Conservation (phyloP, 2,329 filamentous ascomycete genomes). For the Septoria linicola region DNA sequence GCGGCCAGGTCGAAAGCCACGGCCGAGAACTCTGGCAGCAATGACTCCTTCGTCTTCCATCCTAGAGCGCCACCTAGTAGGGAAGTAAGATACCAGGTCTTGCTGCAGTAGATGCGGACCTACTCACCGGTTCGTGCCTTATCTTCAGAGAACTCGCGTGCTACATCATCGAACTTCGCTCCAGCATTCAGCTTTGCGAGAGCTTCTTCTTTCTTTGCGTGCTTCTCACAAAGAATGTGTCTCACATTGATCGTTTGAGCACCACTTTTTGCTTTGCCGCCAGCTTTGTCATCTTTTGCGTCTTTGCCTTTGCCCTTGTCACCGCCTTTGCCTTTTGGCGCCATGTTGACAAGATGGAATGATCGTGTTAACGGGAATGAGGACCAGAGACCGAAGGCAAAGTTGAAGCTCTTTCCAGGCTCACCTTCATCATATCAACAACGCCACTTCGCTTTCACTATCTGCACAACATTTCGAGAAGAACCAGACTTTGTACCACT, state of each 20-base stretch:
- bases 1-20: conserved; percentile 68
- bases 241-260: conserved; percentile 71
- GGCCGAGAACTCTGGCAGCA: conserved; percentile 69
- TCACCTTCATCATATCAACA: not conserved
- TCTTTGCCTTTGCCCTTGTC: conserved; percentile 27
- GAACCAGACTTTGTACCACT: too few species aligned
- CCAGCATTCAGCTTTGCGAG: conserved; percentile 65
- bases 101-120: not conserved
- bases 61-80: conserved; percentile 65
- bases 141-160: conserved; percentile 70
- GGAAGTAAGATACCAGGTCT: not conserved
- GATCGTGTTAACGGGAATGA: not conserved
- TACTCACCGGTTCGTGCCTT: conserved; percentile 63
- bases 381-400: conserved; percentile 7
- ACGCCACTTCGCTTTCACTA: not conserved
- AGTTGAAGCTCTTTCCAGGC: not conserved
- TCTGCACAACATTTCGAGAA: too few species aligned
- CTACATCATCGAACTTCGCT: conserved; percentile 72
- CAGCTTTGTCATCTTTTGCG: conserved; percentile 22
- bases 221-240: conserved; percentile 75
- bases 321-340: conserved; percentile 35
- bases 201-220: conserved; percentile 74
- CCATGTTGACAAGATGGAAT: conserved; percentile 26
- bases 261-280: conserved; percentile 51
- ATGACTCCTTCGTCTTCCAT: conserved; percentile 64